phyloP scores from a whole-genome alignment of 495 filamentous ascomycete species.

The Podospora pseudocomata region DNA sequence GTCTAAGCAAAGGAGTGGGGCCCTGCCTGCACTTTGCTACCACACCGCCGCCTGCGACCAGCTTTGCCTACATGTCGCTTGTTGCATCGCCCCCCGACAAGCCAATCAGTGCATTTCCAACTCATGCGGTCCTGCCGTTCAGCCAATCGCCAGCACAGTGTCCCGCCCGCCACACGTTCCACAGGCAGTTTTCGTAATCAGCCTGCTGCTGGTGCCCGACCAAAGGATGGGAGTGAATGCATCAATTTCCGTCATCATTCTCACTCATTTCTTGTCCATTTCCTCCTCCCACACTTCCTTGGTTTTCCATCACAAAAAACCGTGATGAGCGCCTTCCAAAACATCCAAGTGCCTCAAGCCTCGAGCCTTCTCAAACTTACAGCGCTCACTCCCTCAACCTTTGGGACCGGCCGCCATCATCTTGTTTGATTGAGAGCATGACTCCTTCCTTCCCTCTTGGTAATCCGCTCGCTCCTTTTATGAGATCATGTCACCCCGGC shows the following conservation, averaged over 20 bases:
- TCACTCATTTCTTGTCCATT: neutral
- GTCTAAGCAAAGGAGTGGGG: neutral
- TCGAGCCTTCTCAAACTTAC: neutral
- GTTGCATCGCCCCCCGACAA: neutral
- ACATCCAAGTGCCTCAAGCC: neutral
- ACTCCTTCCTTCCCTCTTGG: neutral
- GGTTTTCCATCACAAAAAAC: neutral
- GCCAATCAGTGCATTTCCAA: constrained; percentile 15
- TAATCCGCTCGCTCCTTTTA: neutral
- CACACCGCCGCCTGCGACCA: constrained; percentile 6
- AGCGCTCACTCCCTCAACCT: neutral
- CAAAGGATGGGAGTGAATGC: constrained; percentile 1
- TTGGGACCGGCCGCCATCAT: neutral
- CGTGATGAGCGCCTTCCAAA: neutral
- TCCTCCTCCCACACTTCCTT: neutral
- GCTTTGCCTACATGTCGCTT: constrained; percentile 2
- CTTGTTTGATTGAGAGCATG: neutral
- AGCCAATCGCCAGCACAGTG: constrained; percentile 5
- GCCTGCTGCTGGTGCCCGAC: constrained; percentile 4
- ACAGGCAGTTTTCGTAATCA: constrained; percentile 13
- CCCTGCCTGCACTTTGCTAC: neutral
- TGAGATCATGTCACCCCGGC: neutral
- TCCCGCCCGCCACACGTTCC: constrained; percentile 7
- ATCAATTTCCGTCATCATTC: constrained; percentile 10
- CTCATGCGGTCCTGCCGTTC: constrained; percentile 7